These are phyloP conservation scores for Sporothrix dimorphospora DNA, from an alignment of 2,329 filamentous ascomycete species.

Conservation along the genomic window DNA sequence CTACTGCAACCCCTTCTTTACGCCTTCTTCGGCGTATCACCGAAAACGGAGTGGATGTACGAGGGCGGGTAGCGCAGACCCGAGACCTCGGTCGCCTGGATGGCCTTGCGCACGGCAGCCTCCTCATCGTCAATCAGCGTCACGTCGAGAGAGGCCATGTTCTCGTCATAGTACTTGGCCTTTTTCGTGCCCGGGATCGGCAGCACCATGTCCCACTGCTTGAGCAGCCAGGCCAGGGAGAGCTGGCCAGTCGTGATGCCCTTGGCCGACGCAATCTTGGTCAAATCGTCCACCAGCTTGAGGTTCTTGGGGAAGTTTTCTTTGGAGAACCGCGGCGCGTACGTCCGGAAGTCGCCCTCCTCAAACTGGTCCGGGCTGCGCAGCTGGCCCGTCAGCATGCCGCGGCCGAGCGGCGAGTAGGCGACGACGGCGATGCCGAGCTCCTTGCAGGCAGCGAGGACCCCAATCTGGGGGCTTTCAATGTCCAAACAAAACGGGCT, in stretches of 20 bases:
- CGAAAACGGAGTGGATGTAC: not conserved
- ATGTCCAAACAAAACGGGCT: conserved; percentile 60
- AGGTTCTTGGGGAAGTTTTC: conserved; percentile 56
- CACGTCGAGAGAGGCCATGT: conserved; percentile 38
- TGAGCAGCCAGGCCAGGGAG: conserved; percentile 58
- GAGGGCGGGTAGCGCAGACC: conserved; percentile 28
- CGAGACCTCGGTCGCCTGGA: conserved; percentile 6
- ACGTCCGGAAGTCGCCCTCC: conserved; percentile 29
- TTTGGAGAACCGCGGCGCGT: conserved; percentile 46
- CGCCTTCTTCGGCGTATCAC: conserved; percentile 26
- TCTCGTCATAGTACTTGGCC: conserved; percentile 41
- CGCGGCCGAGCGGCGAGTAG: conserved; percentile 48
- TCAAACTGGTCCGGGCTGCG: conserved; percentile 33
- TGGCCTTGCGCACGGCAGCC: conserved; percentile 27
- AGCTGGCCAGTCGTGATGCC: conserved; percentile 55
- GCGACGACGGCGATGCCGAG: conserved; percentile 49
- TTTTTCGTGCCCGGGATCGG: conserved; percentile 45
- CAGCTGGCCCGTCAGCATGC: conserved; percentile 47
- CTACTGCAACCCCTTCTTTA: not conserved
- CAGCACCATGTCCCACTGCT: conserved; percentile 49
- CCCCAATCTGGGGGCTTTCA: conserved; percentile 51
- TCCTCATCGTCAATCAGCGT: conserved; percentile 30
- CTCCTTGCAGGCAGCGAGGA: conserved; percentile 50
- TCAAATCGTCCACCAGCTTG: conserved; percentile 37
- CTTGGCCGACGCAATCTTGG: conserved; percentile 37